These are phyloP conservation scores for Pichia sp. DNA, from an alignment of 1,139 yeast species.

Conservation along the genomic window DNA sequence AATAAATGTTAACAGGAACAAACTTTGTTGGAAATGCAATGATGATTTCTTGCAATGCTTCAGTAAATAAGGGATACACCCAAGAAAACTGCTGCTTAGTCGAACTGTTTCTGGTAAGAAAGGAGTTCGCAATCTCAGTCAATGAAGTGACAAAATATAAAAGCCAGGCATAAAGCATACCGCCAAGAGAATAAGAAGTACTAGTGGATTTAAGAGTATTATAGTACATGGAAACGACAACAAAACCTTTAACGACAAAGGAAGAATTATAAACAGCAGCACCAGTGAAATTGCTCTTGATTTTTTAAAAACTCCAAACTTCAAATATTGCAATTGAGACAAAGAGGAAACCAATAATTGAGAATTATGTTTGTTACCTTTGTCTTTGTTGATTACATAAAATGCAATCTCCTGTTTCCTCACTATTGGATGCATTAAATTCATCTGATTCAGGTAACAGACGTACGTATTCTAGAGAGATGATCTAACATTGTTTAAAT, in stretches of 20 bases:
- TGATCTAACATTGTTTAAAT: constrained; percentile 41
- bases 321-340: constrained; percentile 42
- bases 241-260: constrained; percentile 44
- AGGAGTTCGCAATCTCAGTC: constrained; percentile 47
- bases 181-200: constrained; percentile 57
- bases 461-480: constrained; percentile 34
- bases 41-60: constrained; percentile 42
- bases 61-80: constrained; percentile 55
- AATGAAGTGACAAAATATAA: constrained; percentile 50
- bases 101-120: constrained; percentile 45
- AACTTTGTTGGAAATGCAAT: constrained; percentile 45
- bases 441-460: constrained; percentile 30
- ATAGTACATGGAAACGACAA: constrained; percentile 47
- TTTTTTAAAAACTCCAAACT: constrained; percentile 44
- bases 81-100: constrained; percentile 52
- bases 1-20: constrained; percentile 40
- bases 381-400: constrained; percentile 35
- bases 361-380: constrained; percentile 32
- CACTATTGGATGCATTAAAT: constrained; percentile 28
- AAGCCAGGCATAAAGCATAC: constrained; percentile 47
- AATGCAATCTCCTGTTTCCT: constrained; percentile 34
- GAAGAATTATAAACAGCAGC: constrained; percentile 37
- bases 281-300: constrained; percentile 38
- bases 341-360: constrained; percentile 40
- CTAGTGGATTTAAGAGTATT: constrained; percentile 37